phyloP scores from a whole-genome alignment of 164 flowering plant species.

The Paratinospora sagittata region DNA sequence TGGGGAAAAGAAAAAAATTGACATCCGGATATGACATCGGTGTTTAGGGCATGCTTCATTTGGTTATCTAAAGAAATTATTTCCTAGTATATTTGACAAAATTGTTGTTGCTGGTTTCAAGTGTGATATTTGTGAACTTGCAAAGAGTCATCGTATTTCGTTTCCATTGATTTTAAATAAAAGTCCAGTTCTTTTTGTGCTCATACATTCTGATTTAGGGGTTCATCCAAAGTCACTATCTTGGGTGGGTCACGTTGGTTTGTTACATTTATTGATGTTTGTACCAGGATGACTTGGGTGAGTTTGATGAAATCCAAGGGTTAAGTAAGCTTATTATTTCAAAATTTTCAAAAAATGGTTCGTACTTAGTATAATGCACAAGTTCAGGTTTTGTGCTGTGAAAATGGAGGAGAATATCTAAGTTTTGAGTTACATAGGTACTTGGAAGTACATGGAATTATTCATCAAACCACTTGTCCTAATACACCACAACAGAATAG shows the following conservation, averaged over 20 bases:
- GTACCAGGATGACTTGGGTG: too few relatives aligned
- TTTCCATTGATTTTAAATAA: conserved; percentile 4
- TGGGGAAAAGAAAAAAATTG: too few relatives aligned
- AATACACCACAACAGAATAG: too few relatives aligned
- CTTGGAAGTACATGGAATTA: background rate
- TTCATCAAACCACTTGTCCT: too few relatives aligned
- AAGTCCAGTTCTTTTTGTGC: background rate
- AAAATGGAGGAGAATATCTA: background rate
- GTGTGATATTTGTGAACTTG: too few relatives aligned
- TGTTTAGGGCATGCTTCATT: too few relatives aligned
- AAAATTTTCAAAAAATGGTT: background rate
- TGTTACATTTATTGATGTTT: too few relatives aligned
- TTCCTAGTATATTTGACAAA: too few relatives aligned
- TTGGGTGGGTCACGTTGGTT: conserved; percentile 1
- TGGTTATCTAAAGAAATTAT: too few relatives aligned
- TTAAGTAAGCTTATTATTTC: background rate
- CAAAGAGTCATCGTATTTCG: too few relatives aligned
- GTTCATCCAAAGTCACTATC: background rate
- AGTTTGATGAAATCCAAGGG: conserved; percentile 6
- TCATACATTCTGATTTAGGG: background rate
- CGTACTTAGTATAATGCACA: background rate
- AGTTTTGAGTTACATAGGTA: background rate
- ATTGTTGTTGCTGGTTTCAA: too few relatives aligned
- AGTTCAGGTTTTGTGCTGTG: background rate
- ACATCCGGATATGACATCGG: too few relatives aligned